These are phyloP conservation scores for Diaporthe humulicola DNA, from an alignment of 2,329 filamentous ascomycete species.

Conservation along the genomic window DNA sequence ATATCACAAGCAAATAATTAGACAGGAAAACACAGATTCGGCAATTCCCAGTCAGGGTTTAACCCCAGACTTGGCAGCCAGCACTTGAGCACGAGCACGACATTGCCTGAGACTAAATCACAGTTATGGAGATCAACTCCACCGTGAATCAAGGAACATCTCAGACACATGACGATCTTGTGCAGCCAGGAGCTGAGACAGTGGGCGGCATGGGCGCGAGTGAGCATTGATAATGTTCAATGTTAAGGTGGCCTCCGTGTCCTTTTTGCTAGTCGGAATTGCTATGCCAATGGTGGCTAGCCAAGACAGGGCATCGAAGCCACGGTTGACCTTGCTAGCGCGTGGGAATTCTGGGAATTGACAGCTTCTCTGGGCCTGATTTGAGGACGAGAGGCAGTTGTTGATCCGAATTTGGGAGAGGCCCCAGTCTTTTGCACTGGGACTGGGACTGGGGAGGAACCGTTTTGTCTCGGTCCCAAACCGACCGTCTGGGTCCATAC, in stretches of 20 bases:
- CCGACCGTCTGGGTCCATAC: conserved; percentile 17
- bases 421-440: neutral
- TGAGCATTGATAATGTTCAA: neutral
- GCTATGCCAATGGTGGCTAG: neutral
- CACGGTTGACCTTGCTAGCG: conserved; percentile 25
- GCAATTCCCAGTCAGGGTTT: neutral
- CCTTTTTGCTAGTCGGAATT: neutral
- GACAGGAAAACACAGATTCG: neutral
- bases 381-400: neutral
- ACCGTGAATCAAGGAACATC: conserved; percentile 18
- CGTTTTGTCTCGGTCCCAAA: conserved; percentile 17
- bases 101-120: neutral
- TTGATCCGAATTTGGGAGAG: conserved; percentile 15
- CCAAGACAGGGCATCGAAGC: neutral
- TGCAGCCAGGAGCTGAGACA: conserved; percentile 9
- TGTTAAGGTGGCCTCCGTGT: neutral
- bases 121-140: neutral
- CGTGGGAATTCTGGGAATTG: neutral
- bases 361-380: conserved; percentile 21
- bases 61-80: neutral
- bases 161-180: conserved; percentile 20
- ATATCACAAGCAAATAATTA: too few species aligned
- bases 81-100: neutral
- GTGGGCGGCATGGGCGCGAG: neutral
- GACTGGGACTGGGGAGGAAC: neutral